phyloP scores from a whole-genome alignment of 129 eudicot species.

The Daucus carota region DH1_v3.0 NC_030384.2:42852001-42852500 shows the following conservation, averaged over 20 bases:
- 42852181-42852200: neutral
- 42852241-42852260: neutral
- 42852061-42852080: constrained; percentile 96
- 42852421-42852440: neutral
- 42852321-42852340: constrained; percentile 67
- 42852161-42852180: neutral
- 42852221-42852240: neutral
- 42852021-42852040: constrained; percentile 81
- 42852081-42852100: constrained; percentile 90
- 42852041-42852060: constrained; percentile 96
- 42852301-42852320: constrained; percentile 65
- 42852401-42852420: constrained; percentile 71
- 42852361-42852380: constrained; percentile 99
- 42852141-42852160: constrained; percentile 74
- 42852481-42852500: neutral
- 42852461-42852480: neutral
- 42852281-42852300: neutral
- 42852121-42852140: constrained; percentile 88
- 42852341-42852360: constrained; percentile 88
- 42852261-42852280: neutral
- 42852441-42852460: neutral
- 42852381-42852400: constrained; percentile 90
- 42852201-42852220: neutral
- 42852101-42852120: constrained; percentile 84
- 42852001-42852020: constrained; percentile 91